Percentiles rank a stretch among this genome's conserved stretches.
Conservation (phyloP, 2,329 filamentous ascomycete species). For the Furcasterigmium sp. region DNA sequence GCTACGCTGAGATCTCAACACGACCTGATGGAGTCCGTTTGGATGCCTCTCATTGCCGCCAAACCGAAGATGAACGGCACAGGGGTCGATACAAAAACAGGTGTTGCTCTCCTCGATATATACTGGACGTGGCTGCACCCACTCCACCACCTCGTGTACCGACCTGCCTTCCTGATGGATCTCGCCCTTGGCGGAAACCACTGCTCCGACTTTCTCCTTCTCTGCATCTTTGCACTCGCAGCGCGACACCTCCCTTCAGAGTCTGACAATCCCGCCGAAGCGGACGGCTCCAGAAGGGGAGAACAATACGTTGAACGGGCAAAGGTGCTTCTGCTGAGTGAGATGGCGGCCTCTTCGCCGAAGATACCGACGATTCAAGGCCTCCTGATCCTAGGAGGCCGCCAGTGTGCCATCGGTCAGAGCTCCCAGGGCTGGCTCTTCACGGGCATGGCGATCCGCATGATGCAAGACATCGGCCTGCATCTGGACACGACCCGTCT, state of each 20-base stretch:
- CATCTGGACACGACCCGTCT: slow-evolving; percentile 12
- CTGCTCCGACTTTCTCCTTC: slow-evolving; percentile 15
- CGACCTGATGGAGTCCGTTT: slow-evolving; percentile 11
- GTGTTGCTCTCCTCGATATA: slow-evolving; percentile 13
- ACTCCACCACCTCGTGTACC: slow-evolving; percentile 14
- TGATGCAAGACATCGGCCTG: slow-evolving; percentile 16
- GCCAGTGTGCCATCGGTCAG: slow-evolving; percentile 13
- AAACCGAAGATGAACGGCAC: slow-evolving; percentile 11
- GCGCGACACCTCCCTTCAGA: slow-evolving; percentile 10
- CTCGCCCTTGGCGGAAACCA: slow-evolving; percentile 13
- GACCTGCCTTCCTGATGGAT: slow-evolving; percentile 14
- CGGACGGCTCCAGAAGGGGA: neutral
- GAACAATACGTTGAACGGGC: slow-evolving; percentile 4
- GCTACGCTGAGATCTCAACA: slow-evolving; percentile 7
- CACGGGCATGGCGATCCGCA: slow-evolving; percentile 15
- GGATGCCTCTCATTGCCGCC: slow-evolving; percentile 7
- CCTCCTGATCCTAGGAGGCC: slow-evolving; percentile 13
- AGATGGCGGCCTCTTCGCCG: slow-evolving; percentile 6
- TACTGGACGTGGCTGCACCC: slow-evolving; percentile 17
- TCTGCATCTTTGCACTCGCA: slow-evolving; percentile 14
- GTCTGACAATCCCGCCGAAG: neutral
- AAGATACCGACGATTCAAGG: slow-evolving; percentile 11
- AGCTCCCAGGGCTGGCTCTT: slow-evolving; percentile 16
- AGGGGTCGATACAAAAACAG: slow-evolving; percentile 7
- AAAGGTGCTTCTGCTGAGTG: slow-evolving; percentile 3